Evolutionary conservation across 75 land plant species (phyloP), one percentile per base, ranked within the genome.

Genomic region (Pinus tabuliformis): DNA sequence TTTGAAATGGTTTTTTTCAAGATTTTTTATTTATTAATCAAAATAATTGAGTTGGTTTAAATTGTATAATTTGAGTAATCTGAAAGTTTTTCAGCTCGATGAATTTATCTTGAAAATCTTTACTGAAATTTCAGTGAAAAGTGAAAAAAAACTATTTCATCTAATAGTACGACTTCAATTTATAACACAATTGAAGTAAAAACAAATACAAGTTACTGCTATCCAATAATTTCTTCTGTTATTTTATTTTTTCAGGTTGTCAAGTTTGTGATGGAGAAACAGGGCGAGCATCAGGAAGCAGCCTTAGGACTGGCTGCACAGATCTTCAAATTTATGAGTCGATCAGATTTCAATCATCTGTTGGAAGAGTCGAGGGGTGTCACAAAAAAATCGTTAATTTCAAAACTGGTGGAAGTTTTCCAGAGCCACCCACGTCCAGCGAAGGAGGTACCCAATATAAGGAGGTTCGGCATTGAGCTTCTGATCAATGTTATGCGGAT

Each of bases 281-380:
- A 49, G 6, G 3, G 14, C 22, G 66, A 17, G 22, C 14, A 24
- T 42, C 52, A n/a, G 22, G 49, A 71, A n/a, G 73, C 73, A n/a
- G 30, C 39, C 42, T 22, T 30, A 3, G 93, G 91, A 45, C 75
- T 84, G 59, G 79, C 86, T 54, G 78, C 82, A 14, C 78, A 78
- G 11, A 45, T 45, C 49, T 45, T 45, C 49, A 45, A 45, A 45
- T 45, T 45, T 45, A 45, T 45, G 49, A 45, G 0, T 6, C 6
- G 0, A 45, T 54, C 82, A 20, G 78, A 79, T 80, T 86, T 70
- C 56, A 74, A 79, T 66, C 77, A 61, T 45, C 6, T 66, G 70
- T 60, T 49, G 21, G 77, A 57, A 49, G 78, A 54, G 89, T 84
- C 59, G 63, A 83, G 6, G 74, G 56, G 21, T 59, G 22, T 49